Base-by-base conservation (phyloP, 1,284 basidiomycete genomes). In the Irpex sp. region DNA sequence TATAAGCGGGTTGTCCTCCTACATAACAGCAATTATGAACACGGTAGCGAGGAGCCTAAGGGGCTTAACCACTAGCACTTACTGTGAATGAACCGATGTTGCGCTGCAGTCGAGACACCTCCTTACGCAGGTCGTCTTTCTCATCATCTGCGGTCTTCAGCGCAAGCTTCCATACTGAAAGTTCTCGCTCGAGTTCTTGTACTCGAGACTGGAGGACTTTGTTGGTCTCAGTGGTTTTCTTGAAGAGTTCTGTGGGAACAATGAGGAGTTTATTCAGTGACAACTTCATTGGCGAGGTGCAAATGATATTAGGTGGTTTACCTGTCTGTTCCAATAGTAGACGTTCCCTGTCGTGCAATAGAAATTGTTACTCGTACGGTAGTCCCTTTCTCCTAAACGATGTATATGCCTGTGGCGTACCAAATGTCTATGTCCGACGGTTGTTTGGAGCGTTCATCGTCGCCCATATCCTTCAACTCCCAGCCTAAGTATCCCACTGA, bases 1-100 rank as follows among this genome's bases (percentile, higher is more conserved):
- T 15, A 78, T 66, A 21, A 81, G 70, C 4, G 77, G 76, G 56
- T 80, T 80, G 60, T 77, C 75, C 44, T 77, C 76, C 78, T 79
- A 57, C 21, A 26, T 13, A 52, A 17, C 11, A 15, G 40, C 8
- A 44, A 44, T n/a, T 51, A 11, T 44, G 49, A 47, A 5, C 11
- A 51, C 6, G 19, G 37, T n/a, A 34, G 21, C 55, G 31, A 44
- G 19, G 11, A 21, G 37, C 17, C 21, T 17, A 37, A 8, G 5
- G 11, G 15, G 47, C 15, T 44, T 7, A 56, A 26, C 51, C 5
- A 57, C 17, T 19, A 4, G 58, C 9, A 65, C 74, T 56, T 57
- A 77, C 78, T 68, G 72, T 77, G 38, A 78, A 60, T 5, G 76
- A 71, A 5, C 73, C 76, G 48, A 76, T 75, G 64, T 66, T 77